These are phyloP conservation scores for Colletotrichum gigasporum DNA, from an alignment of 2,329 filamentous ascomycete species.

Conservation along the genomic window DNA sequence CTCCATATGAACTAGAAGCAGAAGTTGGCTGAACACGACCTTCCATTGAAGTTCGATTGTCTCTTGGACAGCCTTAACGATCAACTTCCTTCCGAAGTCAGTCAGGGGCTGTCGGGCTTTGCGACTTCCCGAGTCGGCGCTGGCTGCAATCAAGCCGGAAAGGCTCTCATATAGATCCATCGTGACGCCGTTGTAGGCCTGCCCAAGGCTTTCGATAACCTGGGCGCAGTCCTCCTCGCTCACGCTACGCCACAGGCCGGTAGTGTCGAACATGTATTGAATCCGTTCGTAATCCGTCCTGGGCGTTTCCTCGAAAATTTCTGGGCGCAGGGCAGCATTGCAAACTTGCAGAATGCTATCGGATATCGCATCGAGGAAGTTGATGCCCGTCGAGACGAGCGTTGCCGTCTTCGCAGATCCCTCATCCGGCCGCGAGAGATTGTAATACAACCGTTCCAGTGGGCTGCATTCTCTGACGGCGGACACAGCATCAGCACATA, in stretches of 20 bases:
- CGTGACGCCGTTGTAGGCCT: conserved; percentile 68
- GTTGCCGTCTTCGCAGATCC: conserved; percentile 64
- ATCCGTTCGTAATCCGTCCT: conserved; percentile 78
- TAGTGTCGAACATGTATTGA: conserved; percentile 79
- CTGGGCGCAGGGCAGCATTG: conserved; percentile 72
- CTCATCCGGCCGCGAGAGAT: conserved; percentile 63
- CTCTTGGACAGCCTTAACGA: conserved; percentile 83
- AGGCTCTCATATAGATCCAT: conserved; percentile 64
- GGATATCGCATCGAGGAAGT: conserved; percentile 76
- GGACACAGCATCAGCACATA: conserved; percentile 83
- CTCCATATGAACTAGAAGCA: conserved; percentile 87
- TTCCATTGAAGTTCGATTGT: conserved; percentile 76
- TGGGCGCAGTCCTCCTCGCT: conserved; percentile 82
- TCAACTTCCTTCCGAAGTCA: conserved; percentile 78
- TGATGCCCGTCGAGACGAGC: conserved; percentile 74
- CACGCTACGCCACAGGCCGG: conserved; percentile 80
- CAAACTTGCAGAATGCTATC: conserved; percentile 75
- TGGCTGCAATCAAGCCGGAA: conserved; percentile 52
- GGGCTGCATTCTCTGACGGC: conserved; percentile 82
- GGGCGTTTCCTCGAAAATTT: conserved; percentile 79
- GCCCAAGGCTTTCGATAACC: conserved; percentile 75
- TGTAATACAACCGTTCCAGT: conserved; percentile 80
- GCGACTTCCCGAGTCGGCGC: conserved; percentile 55
- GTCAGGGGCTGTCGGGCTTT: conserved; percentile 67
- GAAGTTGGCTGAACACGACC: conserved; percentile 82